Evolutionary conservation across 2,329 filamentous ascomycete species (phyloP).

Genomic region (Ophiostoma angusticollis): DNA sequence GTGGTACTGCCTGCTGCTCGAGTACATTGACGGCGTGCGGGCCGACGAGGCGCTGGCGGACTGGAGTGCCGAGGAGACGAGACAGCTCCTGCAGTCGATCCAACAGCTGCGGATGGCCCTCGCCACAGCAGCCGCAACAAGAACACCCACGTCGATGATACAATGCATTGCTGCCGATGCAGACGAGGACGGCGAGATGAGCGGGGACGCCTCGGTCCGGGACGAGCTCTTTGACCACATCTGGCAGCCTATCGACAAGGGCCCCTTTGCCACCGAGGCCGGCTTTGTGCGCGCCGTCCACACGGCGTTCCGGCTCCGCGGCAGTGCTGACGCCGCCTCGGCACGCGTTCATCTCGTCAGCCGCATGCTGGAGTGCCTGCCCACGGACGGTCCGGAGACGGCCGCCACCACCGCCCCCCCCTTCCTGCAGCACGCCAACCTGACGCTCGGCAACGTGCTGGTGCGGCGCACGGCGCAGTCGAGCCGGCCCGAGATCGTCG

Average conservation of each 20-base stretch:
- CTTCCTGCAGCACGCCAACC: constrained; percentile 10
- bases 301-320: background rate
- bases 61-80: constrained; percentile 1
- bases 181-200: background rate
- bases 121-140: too few species aligned
- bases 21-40: constrained; percentile 6
- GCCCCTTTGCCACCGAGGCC: background rate
- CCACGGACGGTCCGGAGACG: too few species aligned
- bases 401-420: background rate
- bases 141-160: background rate
- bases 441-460: constrained; percentile 7
- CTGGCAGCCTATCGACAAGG: constrained; percentile 1
- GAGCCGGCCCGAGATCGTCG: constrained; percentile 4
- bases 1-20: constrained; percentile 1
- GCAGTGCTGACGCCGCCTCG: background rate
- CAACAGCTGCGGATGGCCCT: background rate
- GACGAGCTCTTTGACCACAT: constrained; percentile 6
- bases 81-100: background rate
- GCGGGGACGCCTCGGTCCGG: background rate
- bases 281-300: background rate
- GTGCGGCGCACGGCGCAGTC: constrained; percentile 1
- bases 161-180: background rate
- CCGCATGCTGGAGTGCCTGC: constrained; percentile 4
- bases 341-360: constrained; percentile 5
- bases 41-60: constrained; percentile 3